These are phyloP conservation scores for Phytophthora gonapodyides DNA, from an alignment of 352 stramenopile genomes.

Conservation along the genomic window DNA sequence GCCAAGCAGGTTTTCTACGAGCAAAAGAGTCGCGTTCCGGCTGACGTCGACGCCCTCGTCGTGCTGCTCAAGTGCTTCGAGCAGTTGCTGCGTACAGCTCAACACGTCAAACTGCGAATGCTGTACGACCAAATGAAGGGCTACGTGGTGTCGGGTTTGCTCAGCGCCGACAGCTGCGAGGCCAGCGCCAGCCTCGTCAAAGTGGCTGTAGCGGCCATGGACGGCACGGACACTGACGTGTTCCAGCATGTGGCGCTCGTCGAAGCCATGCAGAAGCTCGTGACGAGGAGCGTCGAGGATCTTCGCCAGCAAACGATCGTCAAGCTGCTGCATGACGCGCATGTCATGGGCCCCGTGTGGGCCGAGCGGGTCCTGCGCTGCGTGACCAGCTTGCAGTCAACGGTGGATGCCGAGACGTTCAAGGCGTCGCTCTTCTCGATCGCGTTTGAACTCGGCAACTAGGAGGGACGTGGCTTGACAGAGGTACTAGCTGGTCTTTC, in stretches of 20 bases:
- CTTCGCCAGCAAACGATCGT: conserved; percentile 62
- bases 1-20: conserved; percentile 84
- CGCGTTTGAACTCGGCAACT: conserved; percentile 39
- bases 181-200: conserved; percentile 41
- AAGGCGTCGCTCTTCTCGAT: conserved; percentile 63
- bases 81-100: conserved; percentile 34
- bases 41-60: conserved; percentile 44
- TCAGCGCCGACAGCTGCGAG: conserved; percentile 44
- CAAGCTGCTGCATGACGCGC: conserved; percentile 56
- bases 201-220: conserved; percentile 18
- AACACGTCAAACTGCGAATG: conserved; percentile 31
- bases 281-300: conserved; percentile 57
- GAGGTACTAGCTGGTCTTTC: conserved; percentile 36
- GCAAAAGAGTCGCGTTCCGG: conserved; percentile 39
- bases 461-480: conserved; percentile 25
- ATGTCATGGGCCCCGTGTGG: conserved; percentile 25
- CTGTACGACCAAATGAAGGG: conserved; percentile 68
- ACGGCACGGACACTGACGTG: conserved; percentile 31
- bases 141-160: conserved; percentile 51
- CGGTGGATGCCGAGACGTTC: conserved; percentile 47
- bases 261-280: conserved; percentile 48
- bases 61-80: conserved; percentile 65
- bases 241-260: conserved; percentile 43
- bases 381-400: conserved; percentile 38
- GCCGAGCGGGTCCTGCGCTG: conserved; percentile 37